These are phyloP conservation scores for Neonectria ditissima DNA, from an alignment of 2,329 filamentous ascomycete genomes.

Conservation along the genomic window DNA sequence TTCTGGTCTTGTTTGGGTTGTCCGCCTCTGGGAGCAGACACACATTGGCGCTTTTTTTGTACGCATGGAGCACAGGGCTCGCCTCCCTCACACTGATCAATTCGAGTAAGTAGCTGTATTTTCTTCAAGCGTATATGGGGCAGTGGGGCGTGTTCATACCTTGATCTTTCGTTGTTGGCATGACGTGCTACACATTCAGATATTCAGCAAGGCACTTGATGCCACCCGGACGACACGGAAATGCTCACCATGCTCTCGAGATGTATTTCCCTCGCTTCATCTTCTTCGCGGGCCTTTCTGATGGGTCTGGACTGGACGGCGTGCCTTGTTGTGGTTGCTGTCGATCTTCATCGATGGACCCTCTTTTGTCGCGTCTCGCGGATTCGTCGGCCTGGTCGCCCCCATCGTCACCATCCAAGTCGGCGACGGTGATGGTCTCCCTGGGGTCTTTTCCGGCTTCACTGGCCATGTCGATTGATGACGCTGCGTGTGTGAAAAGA, in stretches of 20 bases:
- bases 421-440: not conserved
- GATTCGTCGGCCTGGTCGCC: not conserved
- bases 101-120: not conserved
- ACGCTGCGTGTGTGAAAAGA: not conserved
- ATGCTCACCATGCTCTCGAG: slow-evolving; percentile 33
- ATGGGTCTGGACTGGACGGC: not conserved
- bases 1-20: slow-evolving; percentile 17
- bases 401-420: not conserved
- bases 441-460: not conserved
- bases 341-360: not conserved
- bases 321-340: not conserved
- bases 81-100: slow-evolving; percentile 34
- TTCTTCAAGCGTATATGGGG: not conserved
- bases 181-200: slow-evolving; percentile 24
- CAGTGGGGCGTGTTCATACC: slow-evolving; percentile 10
- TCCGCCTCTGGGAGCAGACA: slow-evolving; percentile 21
- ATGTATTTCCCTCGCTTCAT: slow-evolving; percentile 38
- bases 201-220: no score
- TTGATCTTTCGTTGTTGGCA: slow-evolving; percentile 37
- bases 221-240: no score
- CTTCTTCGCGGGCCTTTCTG: slow-evolving; percentile 27
- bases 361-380: not conserved
- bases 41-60: slow-evolving; percentile 26
- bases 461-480: not conserved
- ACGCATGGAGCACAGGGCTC: slow-evolving; percentile 33